Conservation (phyloP, 306 rosid genomes). For the Cucumis hystrix region DNA sequence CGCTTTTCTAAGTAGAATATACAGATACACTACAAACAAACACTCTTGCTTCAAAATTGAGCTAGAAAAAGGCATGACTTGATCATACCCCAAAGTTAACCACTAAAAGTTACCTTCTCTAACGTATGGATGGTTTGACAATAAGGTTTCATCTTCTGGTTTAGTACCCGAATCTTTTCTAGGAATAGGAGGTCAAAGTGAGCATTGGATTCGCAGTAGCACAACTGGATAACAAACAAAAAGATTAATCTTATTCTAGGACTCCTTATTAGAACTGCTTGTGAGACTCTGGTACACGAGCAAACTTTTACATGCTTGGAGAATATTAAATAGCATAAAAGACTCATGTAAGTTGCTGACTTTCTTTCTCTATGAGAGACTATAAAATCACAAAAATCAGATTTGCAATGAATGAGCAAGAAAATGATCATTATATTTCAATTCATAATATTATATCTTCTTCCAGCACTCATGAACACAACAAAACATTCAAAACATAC, state of each 20-base stretch:
- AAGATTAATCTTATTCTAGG: not conserved
- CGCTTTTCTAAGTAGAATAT: not conserved
- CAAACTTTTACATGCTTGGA: not conserved
- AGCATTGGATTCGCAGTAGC: not conserved
- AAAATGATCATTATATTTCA: not conserved
- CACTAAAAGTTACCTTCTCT: constrained; percentile 40
- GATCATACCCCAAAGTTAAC: not conserved
- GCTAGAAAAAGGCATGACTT: not conserved
- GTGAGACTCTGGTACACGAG: not conserved
- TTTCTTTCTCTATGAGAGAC: not conserved
- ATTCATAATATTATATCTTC: not conserved
- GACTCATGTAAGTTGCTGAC: not conserved
- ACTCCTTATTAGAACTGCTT: not conserved
- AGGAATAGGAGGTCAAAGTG: constrained; percentile 67
- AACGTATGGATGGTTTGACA: constrained; percentile 90
- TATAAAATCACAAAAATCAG: not conserved
- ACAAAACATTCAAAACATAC: not conserved
- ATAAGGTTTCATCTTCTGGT: constrained; percentile 69
- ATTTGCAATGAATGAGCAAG: not conserved
- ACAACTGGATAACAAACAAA: constrained; percentile 2
- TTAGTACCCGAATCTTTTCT: constrained; percentile 75
- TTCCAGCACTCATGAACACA: not conserved
- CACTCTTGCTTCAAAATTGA: not conserved
- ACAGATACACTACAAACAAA: not conserved
- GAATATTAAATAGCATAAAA: not conserved